phyloP scores from a whole-genome alignment of 2,329 filamentous ascomycete genomes.

The Curvularia eragrostidis region DNA sequence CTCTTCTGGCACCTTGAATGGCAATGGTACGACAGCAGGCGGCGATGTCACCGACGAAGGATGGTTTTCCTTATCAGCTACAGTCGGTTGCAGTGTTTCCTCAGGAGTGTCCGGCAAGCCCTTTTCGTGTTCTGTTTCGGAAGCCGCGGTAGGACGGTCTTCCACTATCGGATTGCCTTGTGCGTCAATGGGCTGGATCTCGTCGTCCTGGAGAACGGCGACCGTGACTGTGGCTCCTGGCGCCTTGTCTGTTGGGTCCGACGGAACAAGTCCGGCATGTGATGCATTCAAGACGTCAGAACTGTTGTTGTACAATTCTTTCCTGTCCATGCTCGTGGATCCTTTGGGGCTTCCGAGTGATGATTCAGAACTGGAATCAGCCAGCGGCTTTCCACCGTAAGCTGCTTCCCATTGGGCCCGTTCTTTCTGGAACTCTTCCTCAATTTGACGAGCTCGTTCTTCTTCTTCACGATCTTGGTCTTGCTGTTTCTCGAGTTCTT shows the following conservation, averaged over 20 bases:
- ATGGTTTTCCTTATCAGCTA: constrained; percentile 24
- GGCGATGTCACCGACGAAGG: constrained; percentile 48
- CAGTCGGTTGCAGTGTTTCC: constrained; percentile 4
- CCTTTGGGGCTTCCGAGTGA: constrained; percentile 45
- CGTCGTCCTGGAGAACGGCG: constrained; percentile 61
- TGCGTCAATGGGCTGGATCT: constrained; percentile 43
- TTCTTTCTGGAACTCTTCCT: constrained; percentile 67
- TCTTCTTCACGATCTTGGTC: constrained; percentile 71
- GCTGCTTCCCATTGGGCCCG: constrained; percentile 75
- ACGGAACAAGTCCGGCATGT: constrained; percentile 53
- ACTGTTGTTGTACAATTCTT: constrained; percentile 53
- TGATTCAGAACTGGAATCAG: constrained; percentile 61
- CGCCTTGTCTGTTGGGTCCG: constrained; percentile 38
- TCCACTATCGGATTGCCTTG: constrained; percentile 36
- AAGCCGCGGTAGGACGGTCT: constrained; percentile 4
- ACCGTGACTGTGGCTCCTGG: constrained; percentile 59
- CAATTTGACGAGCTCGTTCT: constrained; percentile 70
- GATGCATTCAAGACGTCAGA: constrained; percentile 63
- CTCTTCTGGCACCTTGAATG: constrained; percentile 65
- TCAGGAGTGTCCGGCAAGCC: constrained; percentile 13
- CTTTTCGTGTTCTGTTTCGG: constrained; percentile 4
- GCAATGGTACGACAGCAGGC: constrained; percentile 68
- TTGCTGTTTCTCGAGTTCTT: constrained; percentile 61
- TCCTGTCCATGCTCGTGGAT: constrained; percentile 43
- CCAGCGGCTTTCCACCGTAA: constrained; percentile 68